phyloP scores from a whole-genome alignment of 139 green algal genomes.

The Desmodesmus armatus region DNA sequence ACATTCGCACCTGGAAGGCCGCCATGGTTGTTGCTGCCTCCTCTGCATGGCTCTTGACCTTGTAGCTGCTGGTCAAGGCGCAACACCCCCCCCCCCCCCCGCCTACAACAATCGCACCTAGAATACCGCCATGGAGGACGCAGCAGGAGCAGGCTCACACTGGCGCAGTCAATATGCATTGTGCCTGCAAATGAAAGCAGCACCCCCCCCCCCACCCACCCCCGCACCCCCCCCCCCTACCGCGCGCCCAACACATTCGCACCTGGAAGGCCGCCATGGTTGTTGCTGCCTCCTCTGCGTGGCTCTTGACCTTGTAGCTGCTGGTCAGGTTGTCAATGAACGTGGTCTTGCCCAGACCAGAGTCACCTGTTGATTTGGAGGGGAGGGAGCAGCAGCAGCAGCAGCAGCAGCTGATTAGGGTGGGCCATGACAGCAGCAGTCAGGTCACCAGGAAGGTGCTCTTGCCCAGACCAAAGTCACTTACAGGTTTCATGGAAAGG shows the following conservation, averaged over 20 bases:
- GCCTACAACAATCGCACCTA: too few relatives aligned
- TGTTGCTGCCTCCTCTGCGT: slow-evolving; percentile 25
- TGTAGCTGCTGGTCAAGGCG: too few relatives aligned
- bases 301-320: slow-evolving; percentile 10
- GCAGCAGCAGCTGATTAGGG: background rate
- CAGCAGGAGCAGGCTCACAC: background rate
- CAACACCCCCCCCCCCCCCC: too few relatives aligned
- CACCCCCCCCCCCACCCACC: too few relatives aligned
- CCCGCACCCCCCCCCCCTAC: too few relatives aligned
- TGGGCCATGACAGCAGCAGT: too few relatives aligned
- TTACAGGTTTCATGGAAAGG: too few relatives aligned
- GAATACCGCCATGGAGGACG: too few relatives aligned
- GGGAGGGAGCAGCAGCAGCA: background rate
- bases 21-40: slow-evolving; percentile 33
- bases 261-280: slow-evolving; percentile 37
- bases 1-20: slow-evolving; percentile 31
- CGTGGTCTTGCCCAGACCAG: slow-evolving; percentile 41
- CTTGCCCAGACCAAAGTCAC: too few relatives aligned
- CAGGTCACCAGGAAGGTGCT: too few relatives aligned
- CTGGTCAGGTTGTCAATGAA: slow-evolving; percentile 40
- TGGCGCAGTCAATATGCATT: background rate
- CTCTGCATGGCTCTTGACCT: background rate
- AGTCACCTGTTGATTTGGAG: slow-evolving; percentile 6
- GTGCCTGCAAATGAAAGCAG: too few relatives aligned
- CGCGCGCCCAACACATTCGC: too few relatives aligned